Percentiles rank a stretch among this genome's conserved stretches.
phyloP scores from a whole-genome alignment of 2,329 filamentous ascomycete species.

The Chaetomiaceae sp. region DNA sequence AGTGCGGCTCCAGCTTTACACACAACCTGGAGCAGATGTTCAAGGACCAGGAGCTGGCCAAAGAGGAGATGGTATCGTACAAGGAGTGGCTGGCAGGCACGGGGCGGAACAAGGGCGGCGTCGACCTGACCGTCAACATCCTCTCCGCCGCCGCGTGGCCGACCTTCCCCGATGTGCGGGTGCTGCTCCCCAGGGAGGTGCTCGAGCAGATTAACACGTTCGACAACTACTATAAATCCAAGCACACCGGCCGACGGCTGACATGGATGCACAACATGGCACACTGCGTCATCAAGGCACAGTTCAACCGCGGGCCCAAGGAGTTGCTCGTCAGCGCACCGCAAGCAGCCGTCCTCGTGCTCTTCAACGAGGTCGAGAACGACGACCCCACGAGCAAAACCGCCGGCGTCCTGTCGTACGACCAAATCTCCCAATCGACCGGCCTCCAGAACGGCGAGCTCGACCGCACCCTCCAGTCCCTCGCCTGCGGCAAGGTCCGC shows the following conservation, averaged over 20 bases:
- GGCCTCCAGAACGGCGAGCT: conserved; percentile 74
- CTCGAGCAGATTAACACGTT: conserved; percentile 74
- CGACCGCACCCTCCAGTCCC: conserved; percentile 85
- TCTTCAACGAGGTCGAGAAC: conserved; percentile 71
- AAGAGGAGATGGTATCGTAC: conserved; percentile 90
- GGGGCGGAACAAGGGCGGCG: conserved; percentile 38
- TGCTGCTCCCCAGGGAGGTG: conserved; percentile 69
- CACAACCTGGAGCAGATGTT: conserved; percentile 99
- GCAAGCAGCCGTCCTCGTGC: conserved; percentile 82
- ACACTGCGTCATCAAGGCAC: conserved; percentile 79
- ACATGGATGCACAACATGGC: conserved; percentile 93
- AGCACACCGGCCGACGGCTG: conserved; percentile 82
- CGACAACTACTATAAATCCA: conserved; percentile 78
- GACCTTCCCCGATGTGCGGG: conserved; percentile 69
- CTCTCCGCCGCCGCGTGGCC: conserved; percentile 93
- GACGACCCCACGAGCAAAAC: conserved; percentile 23
- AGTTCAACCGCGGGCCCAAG: conserved; percentile 74
- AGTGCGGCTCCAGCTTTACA: conserved; percentile 91
- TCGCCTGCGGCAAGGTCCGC: conserved; percentile 84
- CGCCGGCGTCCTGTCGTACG: conserved; percentile 66
- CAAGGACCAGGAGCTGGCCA: conserved; percentile 90
- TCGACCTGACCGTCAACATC: conserved; percentile 83
- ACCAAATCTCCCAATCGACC: conserved; percentile 69
- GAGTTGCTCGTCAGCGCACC: conserved; percentile 88
- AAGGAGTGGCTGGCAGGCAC: conserved; percentile 59